Conservation (phyloP, 2,329 filamentous ascomycete species). For the Pseudogymnoascus sp. region DNA sequence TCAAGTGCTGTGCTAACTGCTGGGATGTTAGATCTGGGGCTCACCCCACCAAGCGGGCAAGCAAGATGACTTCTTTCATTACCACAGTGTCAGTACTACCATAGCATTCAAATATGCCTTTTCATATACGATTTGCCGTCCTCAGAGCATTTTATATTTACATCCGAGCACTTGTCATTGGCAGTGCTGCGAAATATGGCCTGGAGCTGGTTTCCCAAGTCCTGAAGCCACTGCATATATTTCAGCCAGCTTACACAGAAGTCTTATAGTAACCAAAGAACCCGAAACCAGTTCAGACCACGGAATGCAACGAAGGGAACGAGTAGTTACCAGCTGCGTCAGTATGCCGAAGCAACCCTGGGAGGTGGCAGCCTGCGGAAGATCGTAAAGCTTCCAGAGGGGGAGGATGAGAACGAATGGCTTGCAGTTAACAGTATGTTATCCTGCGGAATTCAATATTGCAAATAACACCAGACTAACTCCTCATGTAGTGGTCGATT, state of each 20-base stretch:
- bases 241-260: constrained; percentile 32
- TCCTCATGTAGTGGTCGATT: constrained; percentile 76
- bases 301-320: constrained; percentile 79
- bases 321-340: constrained; percentile 85
- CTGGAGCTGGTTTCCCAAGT: constrained; percentile 29
- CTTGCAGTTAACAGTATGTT: constrained; percentile 85
- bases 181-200: background rate
- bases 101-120: constrained; percentile 25
- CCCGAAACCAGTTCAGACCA: constrained; percentile 84
- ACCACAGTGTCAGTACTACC: constrained; percentile 66
- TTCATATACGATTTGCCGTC: background rate
- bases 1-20: constrained; percentile 24
- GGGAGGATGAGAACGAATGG: constrained; percentile 97
- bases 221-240: constrained; percentile 31
- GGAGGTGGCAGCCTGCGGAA: constrained; percentile 92
- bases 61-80: constrained; percentile 67
- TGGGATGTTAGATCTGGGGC: constrained; percentile 20
- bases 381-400: constrained; percentile 92
- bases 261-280: constrained; percentile 67
- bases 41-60: constrained; percentile 9
- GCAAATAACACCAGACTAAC: constrained; percentile 23
- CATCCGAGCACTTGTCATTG: background rate
- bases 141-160: background rate
- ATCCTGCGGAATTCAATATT: background rate
- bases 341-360: constrained; percentile 95